These are phyloP conservation scores for Lentinula boryana DNA, from an alignment of 768 basidiomycete genomes.

Conservation along the genomic window DNA sequence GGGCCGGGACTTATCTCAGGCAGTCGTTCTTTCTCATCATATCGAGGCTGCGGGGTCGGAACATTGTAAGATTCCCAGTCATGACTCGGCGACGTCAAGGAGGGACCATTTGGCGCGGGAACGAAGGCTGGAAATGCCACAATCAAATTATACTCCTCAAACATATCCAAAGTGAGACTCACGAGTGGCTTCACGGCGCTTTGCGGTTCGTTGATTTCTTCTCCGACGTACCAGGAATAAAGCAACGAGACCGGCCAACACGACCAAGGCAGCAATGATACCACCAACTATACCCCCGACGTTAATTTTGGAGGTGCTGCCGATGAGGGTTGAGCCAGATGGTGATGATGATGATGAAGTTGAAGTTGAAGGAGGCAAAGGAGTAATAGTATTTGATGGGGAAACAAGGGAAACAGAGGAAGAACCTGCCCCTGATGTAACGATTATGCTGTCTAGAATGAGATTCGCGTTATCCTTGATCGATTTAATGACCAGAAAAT, in stretches of 20 bases:
- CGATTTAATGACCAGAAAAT: background rate
- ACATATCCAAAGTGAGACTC: background rate
- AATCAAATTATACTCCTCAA: background rate
- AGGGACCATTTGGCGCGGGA: background rate
- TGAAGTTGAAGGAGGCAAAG: background rate
- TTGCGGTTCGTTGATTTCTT: background rate
- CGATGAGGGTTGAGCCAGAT: background rate
- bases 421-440: background rate
- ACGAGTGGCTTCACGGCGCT: background rate
- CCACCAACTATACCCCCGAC: slow-evolving; percentile 3
- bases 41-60: background rate
- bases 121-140: background rate
- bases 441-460: background rate
- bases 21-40: background rate
- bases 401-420: background rate
- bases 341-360: background rate
- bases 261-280: background rate
- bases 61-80: background rate
- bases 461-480: background rate
- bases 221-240: background rate
- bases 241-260: background rate
- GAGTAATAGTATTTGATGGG: background rate
- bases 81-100: background rate
- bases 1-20: background rate
- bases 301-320: background rate